Percentiles rank a stretch among this genome's conserved stretches.
These are phyloP conservation scores for Incumbomyces delicatus DNA, from an alignment of 2,329 filamentous ascomycete genomes.

Conservation along the genomic window DNA sequence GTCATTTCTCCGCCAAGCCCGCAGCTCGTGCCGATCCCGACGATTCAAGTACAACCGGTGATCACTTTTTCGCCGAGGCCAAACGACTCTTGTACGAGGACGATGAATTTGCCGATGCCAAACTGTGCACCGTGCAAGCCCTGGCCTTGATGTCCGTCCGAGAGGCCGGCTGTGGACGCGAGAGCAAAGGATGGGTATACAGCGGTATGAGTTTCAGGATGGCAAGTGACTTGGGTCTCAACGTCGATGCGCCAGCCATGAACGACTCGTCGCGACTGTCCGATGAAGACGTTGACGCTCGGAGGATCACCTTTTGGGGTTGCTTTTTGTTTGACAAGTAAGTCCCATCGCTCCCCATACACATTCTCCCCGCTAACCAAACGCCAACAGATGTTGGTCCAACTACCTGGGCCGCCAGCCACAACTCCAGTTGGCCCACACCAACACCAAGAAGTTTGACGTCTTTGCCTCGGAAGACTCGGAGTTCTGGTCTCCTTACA, in stretches of 20 bases:
- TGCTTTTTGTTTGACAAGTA: conserved; percentile 95
- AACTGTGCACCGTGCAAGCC: conserved; percentile 83
- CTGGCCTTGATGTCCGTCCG: conserved; percentile 91
- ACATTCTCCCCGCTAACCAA: conserved; percentile 13
- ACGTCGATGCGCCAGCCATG: conserved; percentile 66
- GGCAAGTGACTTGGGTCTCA: conserved; percentile 87
- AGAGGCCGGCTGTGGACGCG: conserved; percentile 86
- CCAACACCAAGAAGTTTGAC: conserved; percentile 79
- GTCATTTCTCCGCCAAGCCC: conserved; percentile 74
- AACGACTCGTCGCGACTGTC: conserved; percentile 52
- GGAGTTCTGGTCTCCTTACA: conserved; percentile 78
- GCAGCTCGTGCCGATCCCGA: conserved; percentile 61
- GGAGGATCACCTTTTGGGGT: conserved; percentile 91
- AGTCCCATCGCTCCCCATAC: conserved; percentile 14
- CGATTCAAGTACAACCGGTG: conserved; percentile 77
- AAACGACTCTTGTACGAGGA: conserved; percentile 83
- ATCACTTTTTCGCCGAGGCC: conserved; percentile 92
- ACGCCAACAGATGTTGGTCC: conserved; percentile 63
- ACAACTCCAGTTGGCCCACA: conserved; percentile 68
- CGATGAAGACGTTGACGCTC: conserved; percentile 78
- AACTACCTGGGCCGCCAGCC: conserved; percentile 90
- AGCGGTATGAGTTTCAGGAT: conserved; percentile 98
- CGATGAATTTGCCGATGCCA: conserved; percentile 84
- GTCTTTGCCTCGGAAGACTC: conserved; percentile 84
- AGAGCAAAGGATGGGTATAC: conserved; percentile 96